phyloP scores from a whole-genome alignment of 106 monocot genomes.

The Chionographis japonica region DNA sequence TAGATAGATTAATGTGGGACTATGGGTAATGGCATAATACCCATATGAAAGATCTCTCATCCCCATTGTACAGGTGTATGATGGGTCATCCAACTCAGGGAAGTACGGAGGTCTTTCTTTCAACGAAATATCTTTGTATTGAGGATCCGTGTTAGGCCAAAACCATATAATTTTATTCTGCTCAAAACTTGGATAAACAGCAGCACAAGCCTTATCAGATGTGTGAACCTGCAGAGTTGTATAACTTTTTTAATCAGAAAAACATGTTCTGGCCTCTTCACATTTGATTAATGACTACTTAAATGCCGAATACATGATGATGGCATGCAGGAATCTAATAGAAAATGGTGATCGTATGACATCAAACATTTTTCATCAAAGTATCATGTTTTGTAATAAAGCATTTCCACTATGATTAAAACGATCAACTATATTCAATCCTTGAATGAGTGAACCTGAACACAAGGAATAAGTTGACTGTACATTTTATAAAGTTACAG shows the following conservation, averaged over 20 bases:
- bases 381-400: too few relatives aligned
- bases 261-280: not conserved
- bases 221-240: slow-evolving; percentile 53
- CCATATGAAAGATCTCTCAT: slow-evolving; percentile 70
- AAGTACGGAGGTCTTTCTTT: slow-evolving; percentile 65
- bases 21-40: slow-evolving; percentile 21
- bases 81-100: slow-evolving; percentile 73
- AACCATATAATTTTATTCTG: slow-evolving; percentile 94
- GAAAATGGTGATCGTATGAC: too few relatives aligned
- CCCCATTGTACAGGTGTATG: slow-evolving; percentile 48
- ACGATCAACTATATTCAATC: too few relatives aligned
- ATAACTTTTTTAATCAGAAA: not conserved
- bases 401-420: too few relatives aligned
- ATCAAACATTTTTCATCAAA: too few relatives aligned
- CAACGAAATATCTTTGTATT: slow-evolving; percentile 44
- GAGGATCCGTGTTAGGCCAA: slow-evolving; percentile 66
- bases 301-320: too few relatives aligned
- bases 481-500: not conserved
- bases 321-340: too few relatives aligned
- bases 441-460: too few relatives aligned
- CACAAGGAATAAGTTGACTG: not conserved
- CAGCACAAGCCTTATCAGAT: slow-evolving; percentile 63
- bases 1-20: too few relatives aligned
- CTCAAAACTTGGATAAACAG: slow-evolving; percentile 63
- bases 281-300: too few relatives aligned